Evolutionary conservation across 129 eudicot genomes (phyloP).

Genomic region (Saposhnikovia divaricata): DNA sequence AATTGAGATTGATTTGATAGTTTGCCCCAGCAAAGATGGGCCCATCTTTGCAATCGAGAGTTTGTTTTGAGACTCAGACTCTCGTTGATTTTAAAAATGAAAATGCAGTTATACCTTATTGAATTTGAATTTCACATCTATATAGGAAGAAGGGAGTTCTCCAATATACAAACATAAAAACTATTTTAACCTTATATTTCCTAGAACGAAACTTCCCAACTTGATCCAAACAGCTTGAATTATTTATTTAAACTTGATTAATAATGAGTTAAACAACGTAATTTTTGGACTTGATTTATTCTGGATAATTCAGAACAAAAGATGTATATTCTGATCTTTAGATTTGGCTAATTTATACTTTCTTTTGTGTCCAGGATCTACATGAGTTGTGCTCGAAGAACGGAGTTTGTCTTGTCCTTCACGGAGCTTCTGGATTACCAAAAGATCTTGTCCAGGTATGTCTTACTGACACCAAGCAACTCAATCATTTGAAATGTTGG

Average conservation of each 20-base stretch:
- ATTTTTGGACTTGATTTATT: neutral
- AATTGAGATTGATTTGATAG: neutral
- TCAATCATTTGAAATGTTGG: neutral
- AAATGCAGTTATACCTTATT: neutral
- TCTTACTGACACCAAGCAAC: neutral
- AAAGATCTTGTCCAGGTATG: conserved; percentile 72
- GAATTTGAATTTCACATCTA: neutral
- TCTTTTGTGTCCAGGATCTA: conserved; percentile 45
- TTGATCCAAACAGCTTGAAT: neutral
- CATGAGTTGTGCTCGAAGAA: conserved; percentile 51
- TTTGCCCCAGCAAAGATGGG: neutral
- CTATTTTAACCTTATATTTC: neutral
- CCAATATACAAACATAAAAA: neutral
- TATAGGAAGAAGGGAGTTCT: neutral
- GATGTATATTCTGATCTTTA: neutral
- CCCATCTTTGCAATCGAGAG: neutral
- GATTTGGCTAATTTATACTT: neutral
- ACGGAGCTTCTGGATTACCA: conserved; percentile 93
- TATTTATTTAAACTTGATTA: neutral
- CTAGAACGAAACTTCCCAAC: neutral
- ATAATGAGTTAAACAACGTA: neutral
- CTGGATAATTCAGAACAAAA: neutral
- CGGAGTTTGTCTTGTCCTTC: conserved; percentile 86
- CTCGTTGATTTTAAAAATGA: neutral
- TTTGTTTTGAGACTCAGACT: neutral